phyloP scores from a whole-genome alignment of 305 asterid genomes.

The Ilex paraguariensis region DNA sequence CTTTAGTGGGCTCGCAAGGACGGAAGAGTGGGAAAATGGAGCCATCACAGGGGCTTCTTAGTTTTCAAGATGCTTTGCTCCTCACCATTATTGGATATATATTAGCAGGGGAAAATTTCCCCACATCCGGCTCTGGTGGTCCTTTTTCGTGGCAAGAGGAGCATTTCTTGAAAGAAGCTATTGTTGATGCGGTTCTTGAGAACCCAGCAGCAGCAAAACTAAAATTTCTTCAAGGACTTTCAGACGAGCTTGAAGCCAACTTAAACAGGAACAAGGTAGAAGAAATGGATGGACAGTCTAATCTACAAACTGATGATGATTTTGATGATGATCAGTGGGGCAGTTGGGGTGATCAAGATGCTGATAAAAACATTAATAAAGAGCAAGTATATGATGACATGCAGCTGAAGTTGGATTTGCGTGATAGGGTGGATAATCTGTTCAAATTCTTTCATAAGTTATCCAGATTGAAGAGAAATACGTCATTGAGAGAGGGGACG shows the following conservation, averaged over 20 bases:
- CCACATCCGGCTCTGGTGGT: slow-evolving; percentile 82
- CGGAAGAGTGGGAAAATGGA: slow-evolving; percentile 26
- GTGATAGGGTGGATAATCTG: slow-evolving; percentile 85
- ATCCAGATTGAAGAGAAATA: slow-evolving; percentile 51
- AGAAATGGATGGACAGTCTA: slow-evolving; percentile 34
- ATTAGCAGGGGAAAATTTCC: slow-evolving; percentile 94
- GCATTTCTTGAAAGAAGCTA: slow-evolving; percentile 94
- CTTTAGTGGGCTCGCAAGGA: slow-evolving; percentile 47
- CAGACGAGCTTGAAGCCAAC: slow-evolving; percentile 58
- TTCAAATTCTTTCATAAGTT: slow-evolving; percentile 86
- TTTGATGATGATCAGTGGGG: slow-evolving; percentile 93
- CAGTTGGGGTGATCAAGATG: slow-evolving; percentile 70
- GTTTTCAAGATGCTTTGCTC: slow-evolving; percentile 78
- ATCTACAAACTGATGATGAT: slow-evolving; percentile 39
- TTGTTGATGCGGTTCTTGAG: slow-evolving; percentile 84
- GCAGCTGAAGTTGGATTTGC: slow-evolving; percentile 87
- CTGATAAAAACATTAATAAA: slow-evolving; percentile 44
- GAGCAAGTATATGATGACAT: slow-evolving; percentile 61
- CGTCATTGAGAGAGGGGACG: slow-evolving; percentile 39
- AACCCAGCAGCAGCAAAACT: slow-evolving; percentile 57
- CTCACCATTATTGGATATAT: slow-evolving; percentile 70
- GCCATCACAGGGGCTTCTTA: slow-evolving; percentile 53
- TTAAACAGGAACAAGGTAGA: slow-evolving; percentile 33
- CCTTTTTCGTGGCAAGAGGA: slow-evolving; percentile 99
- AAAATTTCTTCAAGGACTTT: slow-evolving; percentile 72